Conservation (phyloP, 257 asterid genomes). For the Ophiorrhiza pumila region DNA sequence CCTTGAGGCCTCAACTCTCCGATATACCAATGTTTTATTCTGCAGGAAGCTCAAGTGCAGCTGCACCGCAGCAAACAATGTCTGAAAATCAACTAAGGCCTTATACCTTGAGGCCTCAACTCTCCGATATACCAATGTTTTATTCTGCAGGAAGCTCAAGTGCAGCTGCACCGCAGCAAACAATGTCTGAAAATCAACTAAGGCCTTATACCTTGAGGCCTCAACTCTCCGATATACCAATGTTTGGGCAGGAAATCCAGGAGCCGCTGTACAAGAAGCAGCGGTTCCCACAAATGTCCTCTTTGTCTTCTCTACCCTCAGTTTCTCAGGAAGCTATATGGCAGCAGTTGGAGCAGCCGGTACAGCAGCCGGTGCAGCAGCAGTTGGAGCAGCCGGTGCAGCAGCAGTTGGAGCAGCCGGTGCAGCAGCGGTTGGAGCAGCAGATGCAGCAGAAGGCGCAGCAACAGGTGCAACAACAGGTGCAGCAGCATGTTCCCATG, state of each 20-base stretch:
- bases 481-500: conserved; percentile 1
- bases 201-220: neutral
- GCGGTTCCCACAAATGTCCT: neutral
- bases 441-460: too few species aligned
- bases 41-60: neutral
- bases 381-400: too few species aligned
- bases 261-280: neutral
- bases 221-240: neutral
- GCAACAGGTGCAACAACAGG: conserved; percentile 2
- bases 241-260: neutral
- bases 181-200: neutral
- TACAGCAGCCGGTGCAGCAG: conserved; percentile 4
- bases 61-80: neutral
- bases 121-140: too few species aligned
- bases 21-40: neutral
- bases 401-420: too few species aligned
- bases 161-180: neutral
- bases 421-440: conserved; percentile 1
- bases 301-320: neutral
- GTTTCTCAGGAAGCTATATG: neutral
- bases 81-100: neutral
- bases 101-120: neutral
- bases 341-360: conserved; percentile 2
- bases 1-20: neutral
- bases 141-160: neutral